Percentiles rank a stretch among this genome's conserved stretches.
Conservation (phyloP, 2,329 filamentous ascomycete genomes). For the Diplodia scrobiculata region DNA sequence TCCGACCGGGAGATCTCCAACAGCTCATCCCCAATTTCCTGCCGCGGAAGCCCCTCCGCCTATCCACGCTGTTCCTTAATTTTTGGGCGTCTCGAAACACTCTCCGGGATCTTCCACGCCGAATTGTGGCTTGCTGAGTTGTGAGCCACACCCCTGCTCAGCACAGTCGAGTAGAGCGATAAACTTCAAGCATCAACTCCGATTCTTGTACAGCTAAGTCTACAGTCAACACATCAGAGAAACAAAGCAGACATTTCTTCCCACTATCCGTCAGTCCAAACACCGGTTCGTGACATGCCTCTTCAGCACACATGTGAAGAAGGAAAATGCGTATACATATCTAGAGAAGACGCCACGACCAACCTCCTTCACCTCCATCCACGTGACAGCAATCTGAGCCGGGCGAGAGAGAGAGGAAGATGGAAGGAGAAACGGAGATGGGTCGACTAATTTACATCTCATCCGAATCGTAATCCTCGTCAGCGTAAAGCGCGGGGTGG, state of each 20-base stretch:
- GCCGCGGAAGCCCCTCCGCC: neutral
- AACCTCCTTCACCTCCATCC: neutral
- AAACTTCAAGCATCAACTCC: neutral
- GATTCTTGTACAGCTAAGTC: neutral
- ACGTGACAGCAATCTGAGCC: neutral
- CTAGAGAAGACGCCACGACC: neutral
- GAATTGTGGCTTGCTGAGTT: too few relatives aligned
- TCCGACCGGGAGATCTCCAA: slow-evolving; percentile 5
- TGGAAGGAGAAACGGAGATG: neutral
- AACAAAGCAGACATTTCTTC: neutral
- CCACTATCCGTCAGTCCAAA: neutral
- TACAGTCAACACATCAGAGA: neutral
- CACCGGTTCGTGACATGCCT: neutral
- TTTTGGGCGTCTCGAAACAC: neutral
- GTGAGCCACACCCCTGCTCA: too few relatives aligned
- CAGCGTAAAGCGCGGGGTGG: slow-evolving; percentile 68
- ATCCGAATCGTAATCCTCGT: slow-evolving; percentile 77
- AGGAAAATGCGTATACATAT: neutral
- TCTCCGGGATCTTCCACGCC: too few relatives aligned
- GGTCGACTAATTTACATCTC: slow-evolving; percentile 45
- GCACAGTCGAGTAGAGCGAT: too few relatives aligned
- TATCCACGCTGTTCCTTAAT: neutral
- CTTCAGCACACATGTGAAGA: neutral
- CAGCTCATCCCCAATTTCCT: neutral
- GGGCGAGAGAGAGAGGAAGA: neutral